Percentiles rank a stretch among this genome's conserved stretches.
These are phyloP conservation scores for Metschnikowia baotianmanensis DNA, from an alignment of 805 yeast species.

Conservation along the genomic window DNA sequence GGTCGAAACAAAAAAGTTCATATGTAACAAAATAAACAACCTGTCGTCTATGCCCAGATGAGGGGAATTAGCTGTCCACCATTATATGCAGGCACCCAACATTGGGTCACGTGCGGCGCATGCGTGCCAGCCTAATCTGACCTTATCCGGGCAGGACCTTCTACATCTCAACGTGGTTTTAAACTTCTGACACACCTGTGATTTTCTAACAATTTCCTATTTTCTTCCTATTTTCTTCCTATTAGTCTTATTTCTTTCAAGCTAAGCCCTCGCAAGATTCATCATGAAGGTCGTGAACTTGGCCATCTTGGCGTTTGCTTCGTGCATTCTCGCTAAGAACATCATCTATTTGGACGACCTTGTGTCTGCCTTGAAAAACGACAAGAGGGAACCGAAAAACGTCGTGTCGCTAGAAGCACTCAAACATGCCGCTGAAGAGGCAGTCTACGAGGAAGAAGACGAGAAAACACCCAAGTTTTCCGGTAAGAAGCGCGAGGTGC, in stretches of 20 bases:
- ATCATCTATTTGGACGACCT: constrained; percentile 17
- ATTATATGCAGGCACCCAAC: not conserved
- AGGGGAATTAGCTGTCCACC: not conserved
- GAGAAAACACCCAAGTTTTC: not conserved
- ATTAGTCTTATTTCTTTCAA: no score
- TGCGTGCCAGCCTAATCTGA: not conserved
- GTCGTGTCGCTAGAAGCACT: constrained; percentile 17
- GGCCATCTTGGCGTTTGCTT: constrained; percentile 16
- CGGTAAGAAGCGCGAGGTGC: constrained; percentile 3
- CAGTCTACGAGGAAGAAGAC: not conserved
- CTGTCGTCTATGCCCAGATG: no score
- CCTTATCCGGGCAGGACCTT: no score
- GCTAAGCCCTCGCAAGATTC: no score
- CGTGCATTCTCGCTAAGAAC: constrained; percentile 18
- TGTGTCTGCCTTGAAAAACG: constrained; percentile 10
- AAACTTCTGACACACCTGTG: no score
- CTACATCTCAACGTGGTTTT: no score
- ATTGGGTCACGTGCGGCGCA: not conserved
- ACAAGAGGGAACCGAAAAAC: constrained; percentile 22
- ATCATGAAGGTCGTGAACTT: constrained; percentile 15
- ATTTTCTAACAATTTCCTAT: no score
- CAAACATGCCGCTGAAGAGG: constrained; percentile 9
- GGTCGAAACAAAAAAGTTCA: no score
- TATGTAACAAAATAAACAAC: no score
- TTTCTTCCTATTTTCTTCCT: not conserved